phyloP scores from a whole-genome alignment of 768 basidiomycete genomes.

The Boletus subcaerulescens region DNA sequence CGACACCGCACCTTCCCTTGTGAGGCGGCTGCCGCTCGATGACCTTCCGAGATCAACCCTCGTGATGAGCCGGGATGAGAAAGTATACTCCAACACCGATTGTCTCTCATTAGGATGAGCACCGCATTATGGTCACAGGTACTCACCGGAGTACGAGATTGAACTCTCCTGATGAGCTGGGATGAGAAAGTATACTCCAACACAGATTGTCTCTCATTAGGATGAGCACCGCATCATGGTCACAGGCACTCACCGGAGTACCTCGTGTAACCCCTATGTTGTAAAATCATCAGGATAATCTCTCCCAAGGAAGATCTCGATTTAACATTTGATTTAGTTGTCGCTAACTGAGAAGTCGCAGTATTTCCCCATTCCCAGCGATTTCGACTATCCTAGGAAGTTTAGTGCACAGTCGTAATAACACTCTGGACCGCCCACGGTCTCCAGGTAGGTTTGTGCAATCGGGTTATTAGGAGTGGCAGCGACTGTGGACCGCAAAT shows the following conservation, averaged over 20 bases:
- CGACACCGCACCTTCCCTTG: neutral
- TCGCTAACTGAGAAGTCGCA: neutral
- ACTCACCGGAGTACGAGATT: conserved; percentile 7
- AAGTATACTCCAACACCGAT: neutral
- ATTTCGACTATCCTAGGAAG: neutral
- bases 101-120: neutral
- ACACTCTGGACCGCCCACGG: neutral
- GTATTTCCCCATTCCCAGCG: neutral
- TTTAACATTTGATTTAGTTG: neutral
- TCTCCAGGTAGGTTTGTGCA: neutral
- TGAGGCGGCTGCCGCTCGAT: conserved; percentile 5
- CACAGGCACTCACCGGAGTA: conserved; percentile 4
- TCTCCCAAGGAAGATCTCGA: neutral
- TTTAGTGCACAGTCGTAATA: neutral
- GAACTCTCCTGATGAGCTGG: conserved; percentile 3
- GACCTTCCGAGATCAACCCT: neutral
- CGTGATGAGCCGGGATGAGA: neutral
- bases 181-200: neutral
- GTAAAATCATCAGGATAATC: conserved; percentile 1
- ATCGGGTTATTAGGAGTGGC: neutral
- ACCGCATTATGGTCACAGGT: neutral
- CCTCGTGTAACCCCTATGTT: neutral
- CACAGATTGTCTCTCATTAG: neutral
- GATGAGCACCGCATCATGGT: neutral
- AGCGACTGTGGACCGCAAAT: neutral